A percentile compares a stretch with the other conserved stretches of the same genome.
Conservation (phyloP, 306 rosid species). For the Calophaca sinica region DNA sequence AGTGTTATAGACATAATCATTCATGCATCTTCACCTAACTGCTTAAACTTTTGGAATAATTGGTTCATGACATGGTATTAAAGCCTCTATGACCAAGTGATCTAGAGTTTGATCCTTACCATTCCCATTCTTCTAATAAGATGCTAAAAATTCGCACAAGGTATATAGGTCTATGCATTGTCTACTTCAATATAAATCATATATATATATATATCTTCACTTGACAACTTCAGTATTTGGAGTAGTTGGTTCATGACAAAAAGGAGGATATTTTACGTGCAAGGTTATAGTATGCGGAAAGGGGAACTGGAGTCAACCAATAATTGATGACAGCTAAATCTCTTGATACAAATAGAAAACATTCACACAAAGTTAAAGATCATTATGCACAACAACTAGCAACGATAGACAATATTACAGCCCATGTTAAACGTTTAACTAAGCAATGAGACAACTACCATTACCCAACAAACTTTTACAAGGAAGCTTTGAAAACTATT, state of each 20-base stretch:
- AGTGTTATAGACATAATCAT: neutral
- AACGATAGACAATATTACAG: neutral
- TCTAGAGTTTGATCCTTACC: neutral
- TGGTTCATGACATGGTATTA: constrained; percentile 8
- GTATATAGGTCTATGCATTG: neutral
- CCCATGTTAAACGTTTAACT: constrained; percentile 4
- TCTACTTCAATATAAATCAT: neutral
- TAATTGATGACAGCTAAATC: constrained; percentile 15
- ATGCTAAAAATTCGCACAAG: neutral
- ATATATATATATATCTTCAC: neutral
- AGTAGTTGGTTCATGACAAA: neutral
- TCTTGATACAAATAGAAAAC: constrained; percentile 1
- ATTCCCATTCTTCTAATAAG: neutral
- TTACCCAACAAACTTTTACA: neutral
- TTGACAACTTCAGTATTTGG: neutral
- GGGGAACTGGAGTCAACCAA: constrained; percentile 28
- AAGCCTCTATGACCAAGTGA: constrained; percentile 2
- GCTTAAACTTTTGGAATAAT: neutral
- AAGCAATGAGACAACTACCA: neutral
- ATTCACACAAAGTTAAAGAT: constrained; percentile 28
- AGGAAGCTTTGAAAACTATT: neutral
- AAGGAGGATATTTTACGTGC: constrained; percentile 35
- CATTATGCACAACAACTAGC: neutral
- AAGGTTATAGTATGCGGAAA: constrained; percentile 1
- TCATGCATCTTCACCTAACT: neutral